Conservation (phyloP, 768 basidiomycete species). For the Lactifluus piperatus region DNA sequence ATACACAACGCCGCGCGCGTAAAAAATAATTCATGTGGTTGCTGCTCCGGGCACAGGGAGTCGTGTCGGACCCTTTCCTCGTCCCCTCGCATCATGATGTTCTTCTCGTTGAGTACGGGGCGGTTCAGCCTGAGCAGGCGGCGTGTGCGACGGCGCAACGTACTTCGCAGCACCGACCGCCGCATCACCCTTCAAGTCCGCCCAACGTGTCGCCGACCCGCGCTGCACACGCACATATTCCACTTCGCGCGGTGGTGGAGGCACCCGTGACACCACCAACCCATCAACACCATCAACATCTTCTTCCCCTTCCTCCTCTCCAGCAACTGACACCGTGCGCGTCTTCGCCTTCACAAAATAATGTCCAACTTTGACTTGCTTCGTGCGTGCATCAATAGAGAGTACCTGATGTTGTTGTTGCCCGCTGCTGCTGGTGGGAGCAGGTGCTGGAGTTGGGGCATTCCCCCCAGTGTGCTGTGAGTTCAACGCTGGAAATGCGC, state of each 20-base stretch:
- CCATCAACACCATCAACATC: background rate
- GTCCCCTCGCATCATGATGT: background rate
- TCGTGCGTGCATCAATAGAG: constrained; percentile 1
- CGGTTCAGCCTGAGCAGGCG: background rate
- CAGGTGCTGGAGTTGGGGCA: background rate
- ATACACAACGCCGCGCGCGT: too few species aligned
- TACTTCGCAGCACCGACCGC: background rate
- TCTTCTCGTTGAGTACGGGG: background rate
- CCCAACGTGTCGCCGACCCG: constrained; percentile 6
- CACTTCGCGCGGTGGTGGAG: constrained; percentile 7
- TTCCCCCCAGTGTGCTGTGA: too few species aligned
- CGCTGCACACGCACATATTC: constrained; percentile 8
- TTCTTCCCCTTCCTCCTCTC: background rate
- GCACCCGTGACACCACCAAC: background rate
- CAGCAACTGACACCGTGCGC: background rate
- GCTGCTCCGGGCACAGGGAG: background rate
- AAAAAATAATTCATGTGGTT: background rate
- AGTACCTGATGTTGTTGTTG: constrained; percentile 7
- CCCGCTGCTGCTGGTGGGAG: background rate
- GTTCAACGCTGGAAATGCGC: constrained; percentile 13
- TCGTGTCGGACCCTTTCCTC: background rate
- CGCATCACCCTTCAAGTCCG: constrained; percentile 2
- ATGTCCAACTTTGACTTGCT: constrained; percentile 3
- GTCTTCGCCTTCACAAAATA: background rate
- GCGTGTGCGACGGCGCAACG: background rate